Conservation (phyloP, 2,329 filamentous ascomycete species). For the Ophiosphaerella korrae region DNA sequence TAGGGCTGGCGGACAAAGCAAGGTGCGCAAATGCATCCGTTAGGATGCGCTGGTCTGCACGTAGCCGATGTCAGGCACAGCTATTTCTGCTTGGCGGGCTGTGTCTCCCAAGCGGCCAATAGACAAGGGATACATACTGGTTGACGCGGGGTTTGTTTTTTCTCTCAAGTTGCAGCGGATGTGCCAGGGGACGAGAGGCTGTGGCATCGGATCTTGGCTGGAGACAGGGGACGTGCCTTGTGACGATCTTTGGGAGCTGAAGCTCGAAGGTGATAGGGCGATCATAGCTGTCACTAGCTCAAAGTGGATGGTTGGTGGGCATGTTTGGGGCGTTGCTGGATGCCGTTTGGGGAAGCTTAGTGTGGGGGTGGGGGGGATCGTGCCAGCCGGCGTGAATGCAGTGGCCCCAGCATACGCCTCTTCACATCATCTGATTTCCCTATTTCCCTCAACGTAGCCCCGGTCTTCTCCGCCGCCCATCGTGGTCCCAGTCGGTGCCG, state of each 20-base stretch:
- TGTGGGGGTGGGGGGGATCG: slow-evolving; percentile 46
- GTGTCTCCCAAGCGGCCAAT: slow-evolving; percentile 31
- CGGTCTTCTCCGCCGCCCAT: slow-evolving; percentile 23
- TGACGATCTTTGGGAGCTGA: slow-evolving; percentile 44
- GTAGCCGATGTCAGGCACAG: slow-evolving; percentile 44
- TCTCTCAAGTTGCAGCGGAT: slow-evolving; percentile 25
- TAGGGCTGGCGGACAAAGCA: slow-evolving; percentile 38
- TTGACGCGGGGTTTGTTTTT: slow-evolving; percentile 42
- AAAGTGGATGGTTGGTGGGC: slow-evolving; percentile 40
- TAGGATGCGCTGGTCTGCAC: slow-evolving; percentile 34
- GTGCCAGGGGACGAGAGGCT: slow-evolving; percentile 28
- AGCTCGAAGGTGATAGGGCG: slow-evolving; percentile 35
- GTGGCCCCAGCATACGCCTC: slow-evolving; percentile 21
- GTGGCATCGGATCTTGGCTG: slow-evolving; percentile 41
- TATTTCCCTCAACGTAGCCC: slow-evolving; percentile 30
- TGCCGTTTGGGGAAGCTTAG: slow-evolving; percentile 38
- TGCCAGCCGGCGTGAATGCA: slow-evolving; percentile 22
- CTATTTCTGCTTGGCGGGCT: slow-evolving; percentile 32
- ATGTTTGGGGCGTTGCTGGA: slow-evolving; percentile 39
- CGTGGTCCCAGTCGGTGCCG: slow-evolving; percentile 38
- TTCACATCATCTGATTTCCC: slow-evolving; percentile 46
- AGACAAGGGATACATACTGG: slow-evolving; percentile 25
- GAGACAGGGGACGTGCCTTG: slow-evolving; percentile 39
- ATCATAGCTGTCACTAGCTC: slow-evolving; percentile 38
- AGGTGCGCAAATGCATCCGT: slow-evolving; percentile 30